Base-by-base conservation (phyloP, 352 stramenopile species). In the Phytophthora idaei region DNA sequence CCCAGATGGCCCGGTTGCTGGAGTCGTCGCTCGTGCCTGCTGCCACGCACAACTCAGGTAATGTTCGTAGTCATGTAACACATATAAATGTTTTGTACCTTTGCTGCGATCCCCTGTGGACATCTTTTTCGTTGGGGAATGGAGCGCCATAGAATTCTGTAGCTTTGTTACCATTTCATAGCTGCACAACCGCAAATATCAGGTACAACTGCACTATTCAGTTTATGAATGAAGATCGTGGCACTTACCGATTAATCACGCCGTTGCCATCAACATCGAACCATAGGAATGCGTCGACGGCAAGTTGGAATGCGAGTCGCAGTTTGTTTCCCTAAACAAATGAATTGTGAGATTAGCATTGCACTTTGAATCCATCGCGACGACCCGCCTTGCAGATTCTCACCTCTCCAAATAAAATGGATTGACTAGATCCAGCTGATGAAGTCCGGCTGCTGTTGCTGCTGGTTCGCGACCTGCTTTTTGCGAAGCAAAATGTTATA, bases 251-350 rank as follows among this genome's bases (percentile, higher is more conserved):
- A 59, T 92, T 90, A 73, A 96, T 95, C 17, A 82, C 57, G 0
- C 89, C 89, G 47, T 83, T 81, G 12, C 88, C 87, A 41, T 93
- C 81, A 2, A 85, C 75, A 46, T 97, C 89, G 69, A 97, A 96
- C 81, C 85, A 92, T 39, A 96, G 57, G 61, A 94, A 97, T 9
- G 88, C 84, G 39, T 96, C 88, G 31, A 95, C 76, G 1, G 85
- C 83, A 32, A 96, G 72, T 47, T 95, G 83, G 61, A 94, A 95
- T 2, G 83, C 87, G 21, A 90, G 75, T 15, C 85, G 80, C 21
- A 94, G 69, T 55, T 92, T 94, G 67, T 94, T 94, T 49, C 85
- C 87, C 80, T 91, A 56, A 53, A n/a, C 6, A 60, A 36, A 32
- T 34, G 10, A 12, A 61, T 25, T 21, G 15, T 36, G 14, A 25